Base-by-base conservation (phyloP, 1,139 yeast genomes). In the Candida neerlandica region DNA sequence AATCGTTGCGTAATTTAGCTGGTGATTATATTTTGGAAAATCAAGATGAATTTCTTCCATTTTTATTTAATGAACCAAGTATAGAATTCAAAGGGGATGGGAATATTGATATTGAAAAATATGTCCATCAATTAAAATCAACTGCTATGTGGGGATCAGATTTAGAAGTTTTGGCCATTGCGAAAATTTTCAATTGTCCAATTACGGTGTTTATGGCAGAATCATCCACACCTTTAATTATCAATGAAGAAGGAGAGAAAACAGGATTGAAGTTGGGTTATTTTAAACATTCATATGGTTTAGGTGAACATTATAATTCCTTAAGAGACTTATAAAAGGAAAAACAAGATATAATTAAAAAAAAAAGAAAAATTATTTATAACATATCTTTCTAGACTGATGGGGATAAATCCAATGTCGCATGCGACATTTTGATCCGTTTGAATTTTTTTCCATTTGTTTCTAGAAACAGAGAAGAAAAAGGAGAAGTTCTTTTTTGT, bases 131-230 rank as follows among this genome's bases (percentile, higher is more conserved):
- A 56, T 76, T 94, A 49, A 86, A 79, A 48, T 71, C 70, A 14
- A 89, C 97, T 0, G 84, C 96, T 0, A 81, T 89, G 76, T 94
- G 99, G 99, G 99, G 99, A 27, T 95, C 97, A 4, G 98, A 94
- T 61, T 75, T 91, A 74, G 99, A 94, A 70, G 84, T 92, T 16
- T 65, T 89, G 59, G 97, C 98, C 0, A 72, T 91, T 41, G 78
- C 95, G 0, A 78, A 82, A 52, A 80, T 80, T 9, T 88, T 77
- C 60, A 76, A 84, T 50, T 84, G 89, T 58, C 86, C 91, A 1
- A 82, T 92, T n/a, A 76, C 84, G 45, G 84, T 94, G 5, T 73
- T 85, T 66, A 83, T 88, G 72, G 87, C 89, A 40, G 96, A 95
- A 0, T 80, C 90, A 37, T 78, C 89, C 1, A 76, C 84, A 3